Evolutionary conservation across 495 filamentous ascomycete species (phyloP), one percentile per base, ranked within the genome.

Genomic region (Xylaria flabelliformis): DNA sequence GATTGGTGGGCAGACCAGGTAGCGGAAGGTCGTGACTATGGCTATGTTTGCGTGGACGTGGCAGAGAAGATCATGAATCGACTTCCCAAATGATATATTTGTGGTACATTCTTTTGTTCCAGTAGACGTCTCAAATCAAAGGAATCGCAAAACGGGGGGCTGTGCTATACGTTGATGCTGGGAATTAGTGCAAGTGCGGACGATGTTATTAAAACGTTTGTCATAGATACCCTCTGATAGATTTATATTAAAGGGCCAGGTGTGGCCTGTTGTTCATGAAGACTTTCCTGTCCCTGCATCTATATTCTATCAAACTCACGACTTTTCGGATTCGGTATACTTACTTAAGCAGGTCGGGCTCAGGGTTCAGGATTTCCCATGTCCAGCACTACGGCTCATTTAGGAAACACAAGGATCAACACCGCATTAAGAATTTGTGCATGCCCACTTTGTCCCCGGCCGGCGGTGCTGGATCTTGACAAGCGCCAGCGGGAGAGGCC

Each of bases 1-100:
- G 76, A 83, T 6, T 86, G 85, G 85, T 86, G 85, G 66, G 69
- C 72, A 4, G 79, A 85, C 41, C 81, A 85, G 71, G 53, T 69
- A 53, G 72, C 63, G 0, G 84, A 85, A 63, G 83, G 83, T 0
- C 74, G 85, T 6, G 81, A 73, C 5, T 82, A 74, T 42, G 78
- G 79, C 53, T 83, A 84, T 36, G 74, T 86, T 2, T 72, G 75
- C 26, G 80, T 86, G 19, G 79, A 81, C 4, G 69, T 70, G 19
- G 84, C 78, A 74, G 75, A 80, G 24, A 72, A 64, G 21, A 78
- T 85, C 24, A 74, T 84, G 56, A 73, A 69, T 13, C 61, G 21
- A n/a, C 58, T 73, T 12, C 41, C 17, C 4, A 63, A 64, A 64
- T 29, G 5, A 64, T 61, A 1, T 7, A 21, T 5, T 3, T 39